Evolutionary conservation across 192 early-diverging fungal genomes (phyloP).

Genomic region (Paraglomus occultum): DNA sequence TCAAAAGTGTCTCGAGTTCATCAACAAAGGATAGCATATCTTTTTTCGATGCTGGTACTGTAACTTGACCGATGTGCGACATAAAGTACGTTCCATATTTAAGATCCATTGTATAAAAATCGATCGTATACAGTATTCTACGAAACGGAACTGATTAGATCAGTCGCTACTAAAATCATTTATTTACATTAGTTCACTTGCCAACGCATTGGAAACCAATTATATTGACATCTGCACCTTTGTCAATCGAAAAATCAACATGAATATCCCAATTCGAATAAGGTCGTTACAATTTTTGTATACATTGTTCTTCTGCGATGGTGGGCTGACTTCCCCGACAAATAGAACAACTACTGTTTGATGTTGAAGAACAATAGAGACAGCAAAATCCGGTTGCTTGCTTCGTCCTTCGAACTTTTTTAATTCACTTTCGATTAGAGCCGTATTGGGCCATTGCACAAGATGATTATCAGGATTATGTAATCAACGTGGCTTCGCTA

Average conservation of each 20-base stretch:
- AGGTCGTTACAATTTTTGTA: conserved; percentile 18
- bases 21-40: conserved; percentile 19
- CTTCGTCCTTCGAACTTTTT: conserved; percentile 2
- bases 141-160: too few species aligned
- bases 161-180: too few species aligned
- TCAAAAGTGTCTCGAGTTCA: conserved; percentile 21
- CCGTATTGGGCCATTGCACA: conserved; percentile 25
- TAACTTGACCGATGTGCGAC: conserved; percentile 13
- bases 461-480: conserved; percentile 24
- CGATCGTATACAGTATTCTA: too few species aligned
- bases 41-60: conserved; percentile 3
- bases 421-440: conserved; percentile 1
- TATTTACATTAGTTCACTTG: too few species aligned
- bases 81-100: conserved; percentile 19
- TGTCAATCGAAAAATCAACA: conserved; percentile 18
- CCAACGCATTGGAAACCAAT: conserved; percentile 9
- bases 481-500: background rate
- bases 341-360: conserved; percentile 15
- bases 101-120: conserved; percentile 23
- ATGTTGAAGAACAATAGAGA: conserved; percentile 12
- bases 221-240: conserved; percentile 11
- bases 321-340: conserved; percentile 17
- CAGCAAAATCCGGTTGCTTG: conserved; percentile 21
- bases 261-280: conserved; percentile 1
- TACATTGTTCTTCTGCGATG: conserved; percentile 7